Percentiles rank a stretch among this genome's conserved stretches.
These are phyloP conservation scores for Apiotrichum mycotoxinovorans DNA, from an alignment of 1,284 basidiomycete genomes.

Conservation along the genomic window DNA sequence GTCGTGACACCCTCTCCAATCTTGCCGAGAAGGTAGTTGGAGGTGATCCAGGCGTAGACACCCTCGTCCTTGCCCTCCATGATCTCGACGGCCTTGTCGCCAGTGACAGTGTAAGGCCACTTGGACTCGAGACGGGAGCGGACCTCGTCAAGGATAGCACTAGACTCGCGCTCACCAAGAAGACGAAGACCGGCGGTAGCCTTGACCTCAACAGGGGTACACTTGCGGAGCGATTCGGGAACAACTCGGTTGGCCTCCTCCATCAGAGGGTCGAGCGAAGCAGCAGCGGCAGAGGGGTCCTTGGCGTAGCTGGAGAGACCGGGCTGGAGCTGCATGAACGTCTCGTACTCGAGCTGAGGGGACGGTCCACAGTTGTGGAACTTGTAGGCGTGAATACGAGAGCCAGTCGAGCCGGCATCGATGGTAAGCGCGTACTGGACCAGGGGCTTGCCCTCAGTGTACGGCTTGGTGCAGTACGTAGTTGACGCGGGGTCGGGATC, in stretches of 20 bases:
- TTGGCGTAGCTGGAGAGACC: constrained; percentile 71
- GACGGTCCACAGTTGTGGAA: constrained; percentile 84
- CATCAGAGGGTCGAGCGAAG: constrained; percentile 74
- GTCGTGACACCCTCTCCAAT: constrained; percentile 59
- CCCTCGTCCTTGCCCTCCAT: constrained; percentile 98
- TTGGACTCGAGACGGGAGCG: constrained; percentile 59
- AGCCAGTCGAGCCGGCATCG: constrained; percentile 95
- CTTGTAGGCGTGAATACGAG: constrained; percentile 96
- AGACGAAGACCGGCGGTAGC: constrained; percentile 90
- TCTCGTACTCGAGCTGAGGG: constrained; percentile 86
- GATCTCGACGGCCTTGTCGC: constrained; percentile 64
- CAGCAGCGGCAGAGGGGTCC: constrained; percentile 66
- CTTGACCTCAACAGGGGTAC: constrained; percentile 88
- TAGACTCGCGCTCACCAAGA: constrained; percentile 61
- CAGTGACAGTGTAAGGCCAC: constrained; percentile 72
- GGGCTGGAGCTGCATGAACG: constrained; percentile 78
- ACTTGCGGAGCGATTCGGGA: constrained; percentile 63
- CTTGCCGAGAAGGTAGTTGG: constrained; percentile 82
- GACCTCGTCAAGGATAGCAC: constrained; percentile 76
- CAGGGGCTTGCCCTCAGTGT: constrained; percentile 54
- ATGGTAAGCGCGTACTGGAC: constrained; percentile 96
- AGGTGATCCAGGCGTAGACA: constrained; percentile 97
- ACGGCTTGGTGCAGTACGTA: constrained; percentile 60
- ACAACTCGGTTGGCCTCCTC: constrained; percentile 76
- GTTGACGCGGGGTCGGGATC: constrained; percentile 44